Evolutionary conservation across 768 basidiomycete species (phyloP).

Genomic region (Pleurotus ostreatus): DNA sequence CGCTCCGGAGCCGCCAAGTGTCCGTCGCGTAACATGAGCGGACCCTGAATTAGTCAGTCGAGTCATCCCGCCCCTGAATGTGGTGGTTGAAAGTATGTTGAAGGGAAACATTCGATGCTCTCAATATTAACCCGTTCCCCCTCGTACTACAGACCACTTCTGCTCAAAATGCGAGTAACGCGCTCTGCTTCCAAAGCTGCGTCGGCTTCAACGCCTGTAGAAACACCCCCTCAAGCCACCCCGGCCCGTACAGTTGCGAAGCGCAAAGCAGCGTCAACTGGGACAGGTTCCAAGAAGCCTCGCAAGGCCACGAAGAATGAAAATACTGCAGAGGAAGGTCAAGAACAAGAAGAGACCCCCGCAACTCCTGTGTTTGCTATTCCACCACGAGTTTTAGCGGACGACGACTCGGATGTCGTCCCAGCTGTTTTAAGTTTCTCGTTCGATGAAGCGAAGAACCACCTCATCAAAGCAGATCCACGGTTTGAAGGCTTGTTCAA

Average conservation of each 20-base stretch:
- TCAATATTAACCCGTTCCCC: not conserved
- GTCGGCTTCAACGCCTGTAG: conserved; percentile 5
- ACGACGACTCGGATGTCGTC: conserved; percentile 36
- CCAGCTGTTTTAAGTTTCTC: conserved; percentile 73
- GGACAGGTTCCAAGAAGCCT: conserved; percentile 8
- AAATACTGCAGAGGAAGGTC: conserved; percentile 5
- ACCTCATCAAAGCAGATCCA: conserved; percentile 61
- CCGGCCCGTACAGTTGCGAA: conserved; percentile 9
- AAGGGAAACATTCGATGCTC: not conserved
- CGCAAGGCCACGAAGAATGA: not conserved
- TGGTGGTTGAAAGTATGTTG: not conserved
- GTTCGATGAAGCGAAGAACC: conserved; percentile 70
- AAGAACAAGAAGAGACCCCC: conserved; percentile 15
- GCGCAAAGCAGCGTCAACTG: conserved; percentile 15
- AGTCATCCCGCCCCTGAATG: too few species aligned
- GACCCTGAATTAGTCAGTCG: too few species aligned
- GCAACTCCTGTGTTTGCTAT: conserved; percentile 10
- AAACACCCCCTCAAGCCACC: conserved; percentile 4
- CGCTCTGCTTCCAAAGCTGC: conserved; percentile 24
- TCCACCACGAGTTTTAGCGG: not conserved
- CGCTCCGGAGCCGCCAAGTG: too few species aligned
- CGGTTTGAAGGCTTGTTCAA: conserved; percentile 71
- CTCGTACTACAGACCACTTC: not conserved
- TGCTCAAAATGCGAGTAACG: conserved; percentile 23
- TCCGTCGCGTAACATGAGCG: too few species aligned